Evolutionary conservation across 495 filamentous ascomycete species (phyloP).

Genomic region (Xeromyces bisporus): DNA sequence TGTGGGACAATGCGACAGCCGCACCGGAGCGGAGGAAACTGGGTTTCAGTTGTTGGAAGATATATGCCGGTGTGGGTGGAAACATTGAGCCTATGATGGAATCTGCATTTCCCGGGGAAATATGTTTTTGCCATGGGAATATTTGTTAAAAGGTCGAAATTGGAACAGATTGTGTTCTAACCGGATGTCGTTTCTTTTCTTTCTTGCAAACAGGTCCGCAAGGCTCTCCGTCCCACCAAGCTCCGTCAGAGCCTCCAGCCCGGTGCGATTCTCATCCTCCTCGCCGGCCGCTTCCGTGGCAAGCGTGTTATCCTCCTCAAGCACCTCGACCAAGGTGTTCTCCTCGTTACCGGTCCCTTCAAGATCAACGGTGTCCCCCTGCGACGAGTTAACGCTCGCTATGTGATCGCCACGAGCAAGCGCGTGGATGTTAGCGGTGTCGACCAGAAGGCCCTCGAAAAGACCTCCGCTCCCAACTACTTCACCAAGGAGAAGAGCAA

Average conservation of each 20-base stretch:
- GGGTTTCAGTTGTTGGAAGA: slow-evolving; percentile 1
- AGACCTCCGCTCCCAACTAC: slow-evolving; percentile 70
- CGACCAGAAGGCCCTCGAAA: slow-evolving; percentile 67
- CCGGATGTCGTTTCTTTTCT: slow-evolving; percentile 11
- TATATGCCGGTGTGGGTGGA: slow-evolving; percentile 6
- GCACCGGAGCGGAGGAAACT: slow-evolving; percentile 11
- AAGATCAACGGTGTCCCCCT: slow-evolving; percentile 99
- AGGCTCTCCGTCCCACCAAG: slow-evolving; percentile 70
- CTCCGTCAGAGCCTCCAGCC: slow-evolving; percentile 75
- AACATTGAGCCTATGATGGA: slow-evolving; percentile 9
- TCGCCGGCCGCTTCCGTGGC: slow-evolving; percentile 98
- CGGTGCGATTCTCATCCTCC: slow-evolving; percentile 91
- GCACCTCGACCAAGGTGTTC: slow-evolving; percentile 85
- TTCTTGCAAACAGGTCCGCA: slow-evolving; percentile 66
- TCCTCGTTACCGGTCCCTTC: slow-evolving; percentile 98
- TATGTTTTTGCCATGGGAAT: too few species aligned
- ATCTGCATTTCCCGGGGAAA: slow-evolving; percentile 8
- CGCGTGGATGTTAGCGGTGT: slow-evolving; percentile 74
- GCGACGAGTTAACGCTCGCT: slow-evolving; percentile 92
- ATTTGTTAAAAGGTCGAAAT: too few species aligned
- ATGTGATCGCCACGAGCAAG: slow-evolving; percentile 93
- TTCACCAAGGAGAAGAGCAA: slow-evolving; percentile 86
- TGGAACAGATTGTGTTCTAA: slow-evolving; percentile 24
- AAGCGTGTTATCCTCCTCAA: slow-evolving; percentile 99
- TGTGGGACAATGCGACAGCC: slow-evolving; percentile 20